Percentiles rank a stretch among this genome's conserved stretches.
Conservation (phyloP, 768 basidiomycete genomes). For the Galerina sulciceps region DNA sequence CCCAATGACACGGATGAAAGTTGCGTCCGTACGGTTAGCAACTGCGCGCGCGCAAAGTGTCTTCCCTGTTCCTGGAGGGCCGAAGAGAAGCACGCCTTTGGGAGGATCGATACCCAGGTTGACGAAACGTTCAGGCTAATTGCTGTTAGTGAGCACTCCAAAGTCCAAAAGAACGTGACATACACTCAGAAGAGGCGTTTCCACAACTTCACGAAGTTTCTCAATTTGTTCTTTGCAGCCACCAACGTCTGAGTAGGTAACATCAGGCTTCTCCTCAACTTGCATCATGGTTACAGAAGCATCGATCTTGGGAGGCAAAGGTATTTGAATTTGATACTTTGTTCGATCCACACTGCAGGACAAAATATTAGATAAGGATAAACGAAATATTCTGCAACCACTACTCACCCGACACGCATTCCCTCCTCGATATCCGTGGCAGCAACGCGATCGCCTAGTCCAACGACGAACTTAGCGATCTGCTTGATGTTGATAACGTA, state of each 20-base stretch:
- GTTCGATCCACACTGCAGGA: conserved; percentile 83
- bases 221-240: conserved; percentile 99
- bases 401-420: conserved; percentile 97
- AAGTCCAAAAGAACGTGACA: conserved; percentile 25
- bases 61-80: conserved; percentile 98
- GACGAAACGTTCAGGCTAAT: conserved; percentile 96
- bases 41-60: conserved; percentile 98
- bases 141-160: conserved; percentile 16
- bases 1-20: conserved; percentile 98
- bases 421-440: conserved; percentile 99
- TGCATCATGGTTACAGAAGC: conserved; percentile 99
- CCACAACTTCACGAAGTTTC: conserved; percentile 97
- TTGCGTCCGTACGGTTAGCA: conserved; percentile 97
- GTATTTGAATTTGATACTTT: conserved; percentile 99
- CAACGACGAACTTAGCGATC: conserved; percentile 99
- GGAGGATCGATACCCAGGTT: conserved; percentile 99
- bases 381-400: neutral
- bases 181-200: conserved; percentile 92
- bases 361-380: conserved; percentile 7
- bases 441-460: conserved; percentile 93
- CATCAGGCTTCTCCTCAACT: conserved; percentile 97
- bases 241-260: conserved; percentile 97
- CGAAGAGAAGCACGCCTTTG: conserved; percentile 95
- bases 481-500: conserved; percentile 99
- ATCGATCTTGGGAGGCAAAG: conserved; percentile 97